A percentile compares a stretch with the other conserved stretches of the same genome.
phyloP scores from a whole-genome alignment of 176 grass and related monocot species.

The Zoysia japonica region DNA sequence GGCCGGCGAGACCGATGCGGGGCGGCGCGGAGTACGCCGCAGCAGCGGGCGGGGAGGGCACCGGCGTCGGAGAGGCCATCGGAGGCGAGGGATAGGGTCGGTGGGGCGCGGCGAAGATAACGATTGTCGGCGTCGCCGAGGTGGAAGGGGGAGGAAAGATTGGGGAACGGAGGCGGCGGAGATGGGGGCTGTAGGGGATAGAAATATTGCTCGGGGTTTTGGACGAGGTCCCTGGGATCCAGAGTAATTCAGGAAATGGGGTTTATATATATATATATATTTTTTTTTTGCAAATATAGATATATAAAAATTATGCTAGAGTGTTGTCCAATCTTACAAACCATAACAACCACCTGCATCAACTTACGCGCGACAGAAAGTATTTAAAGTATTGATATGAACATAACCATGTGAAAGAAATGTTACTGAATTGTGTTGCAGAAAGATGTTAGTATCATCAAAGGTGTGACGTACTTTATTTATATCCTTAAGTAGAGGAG shows the following conservation, averaged over 20 bases:
- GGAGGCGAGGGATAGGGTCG: background rate
- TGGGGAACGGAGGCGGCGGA: background rate
- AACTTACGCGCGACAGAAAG: no score
- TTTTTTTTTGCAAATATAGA: no score
- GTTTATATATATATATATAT: no score
- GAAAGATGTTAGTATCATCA: no score
- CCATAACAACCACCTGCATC: no score
- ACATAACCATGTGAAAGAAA: no score
- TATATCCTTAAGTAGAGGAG: no score
- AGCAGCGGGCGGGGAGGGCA: slow-evolving; percentile 28
- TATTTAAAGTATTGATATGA: no score
- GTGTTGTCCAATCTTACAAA: no score
- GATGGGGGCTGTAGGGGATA: slow-evolving; percentile 19
- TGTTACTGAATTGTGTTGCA: no score
- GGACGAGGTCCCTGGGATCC: background rate
- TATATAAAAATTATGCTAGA: no score
- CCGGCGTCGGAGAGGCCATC: slow-evolving; percentile 48
- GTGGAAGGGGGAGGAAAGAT: background rate
- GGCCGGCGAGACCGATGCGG: slow-evolving; percentile 75
- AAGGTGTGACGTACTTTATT: no score
- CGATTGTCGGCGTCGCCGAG: background rate
- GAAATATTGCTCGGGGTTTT: slow-evolving; percentile 44
- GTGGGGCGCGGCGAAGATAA: background rate
- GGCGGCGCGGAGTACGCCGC: slow-evolving; percentile 35
- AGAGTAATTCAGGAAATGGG: background rate